Evolutionary conservation across 2,329 filamentous ascomycete species (phyloP), one percentile per base, ranked within the genome.

Genomic region (Penicillium olsonii): DNA sequence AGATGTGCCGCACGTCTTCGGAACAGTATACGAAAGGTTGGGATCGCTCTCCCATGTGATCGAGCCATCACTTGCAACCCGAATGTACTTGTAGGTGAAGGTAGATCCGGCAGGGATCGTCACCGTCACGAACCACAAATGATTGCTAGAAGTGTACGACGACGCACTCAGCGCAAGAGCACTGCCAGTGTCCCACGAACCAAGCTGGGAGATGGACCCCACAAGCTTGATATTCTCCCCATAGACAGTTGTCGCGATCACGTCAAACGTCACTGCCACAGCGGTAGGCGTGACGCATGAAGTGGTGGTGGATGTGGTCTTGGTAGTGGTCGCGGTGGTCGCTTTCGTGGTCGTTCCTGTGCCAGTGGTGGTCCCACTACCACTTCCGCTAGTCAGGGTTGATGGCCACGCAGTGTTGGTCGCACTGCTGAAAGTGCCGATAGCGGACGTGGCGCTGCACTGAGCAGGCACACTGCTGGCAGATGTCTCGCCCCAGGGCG

Each of bases 221-320:
- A 80, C 76, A 9, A 91, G 68, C 65, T 84, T 85, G 63, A 91
- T 78, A 11, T 77, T 84, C 67, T 90, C 78, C 4, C 87, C 87
- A 43, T 68, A 83, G 1, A 59, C 59, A 0, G 87, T 90, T 1
- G 72, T 75, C 10, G 78, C 83, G 0, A 76, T 63, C 50, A 79
- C 80, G 37, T 83, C 74, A 66, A 90, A 89, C 0, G 82, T 84
- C 14, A 90, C 82, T 1, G 79, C 72, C 9, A 87, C 80, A 2
- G 35, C 26, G 2, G 54, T 52, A 0, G 55, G 51, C 1, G 49
- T 45, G 1, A 49, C 46, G 29, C 57, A 60, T 8, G 56, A 22
- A 6, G 46, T 34, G 10, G 75, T 68, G 0, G 76, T 61, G 1
- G 65, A 55, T 0, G 42, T 60, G 1, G 56, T 50, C 31, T 54